Evolutionary conservation across 2,329 filamentous ascomycete species (phyloP).

Genomic region (Cephalotrichum gorgonifer): DNA sequence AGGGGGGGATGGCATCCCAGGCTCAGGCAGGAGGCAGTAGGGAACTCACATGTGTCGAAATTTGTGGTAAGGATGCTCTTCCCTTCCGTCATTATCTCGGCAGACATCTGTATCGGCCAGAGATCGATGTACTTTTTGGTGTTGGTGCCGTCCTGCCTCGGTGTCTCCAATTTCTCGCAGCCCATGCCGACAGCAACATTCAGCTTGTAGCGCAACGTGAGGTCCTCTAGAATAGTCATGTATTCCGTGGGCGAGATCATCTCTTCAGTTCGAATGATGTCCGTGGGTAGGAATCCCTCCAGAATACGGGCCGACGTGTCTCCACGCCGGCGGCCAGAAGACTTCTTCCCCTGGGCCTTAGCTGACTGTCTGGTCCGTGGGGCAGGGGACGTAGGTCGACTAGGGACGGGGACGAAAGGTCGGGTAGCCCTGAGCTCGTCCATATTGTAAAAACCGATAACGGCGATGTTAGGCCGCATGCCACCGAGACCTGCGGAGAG

Average conservation of each 20-base stretch:
- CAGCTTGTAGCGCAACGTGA: constrained; percentile 65
- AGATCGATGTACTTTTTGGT: constrained; percentile 74
- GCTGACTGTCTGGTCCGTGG: constrained; percentile 18
- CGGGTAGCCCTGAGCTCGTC: constrained; percentile 58
- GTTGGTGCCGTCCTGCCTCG: constrained; percentile 44
- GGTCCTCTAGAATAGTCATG: constrained; percentile 72
- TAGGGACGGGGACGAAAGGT: constrained; percentile 47
- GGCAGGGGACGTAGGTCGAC: constrained; percentile 26
- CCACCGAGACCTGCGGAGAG: constrained; percentile 73
- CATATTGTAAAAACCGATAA: constrained; percentile 72
- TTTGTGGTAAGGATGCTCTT: constrained; percentile 71
- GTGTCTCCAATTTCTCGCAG: constrained; percentile 67
- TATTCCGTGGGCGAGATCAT: constrained; percentile 65
- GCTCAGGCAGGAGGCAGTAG: not conserved
- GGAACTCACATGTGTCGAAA: constrained; percentile 69
- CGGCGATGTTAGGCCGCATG: constrained; percentile 81
- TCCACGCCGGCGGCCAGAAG: constrained; percentile 30
- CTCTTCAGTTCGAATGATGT: constrained; percentile 56
- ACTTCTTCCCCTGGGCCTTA: constrained; percentile 13
- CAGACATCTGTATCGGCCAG: constrained; percentile 92
- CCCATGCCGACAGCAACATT: constrained; percentile 80
- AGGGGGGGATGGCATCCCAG: no score
- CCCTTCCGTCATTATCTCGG: constrained; percentile 60
- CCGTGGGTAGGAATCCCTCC: constrained; percentile 54
- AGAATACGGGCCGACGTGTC: constrained; percentile 46